A percentile compares a stretch with the other conserved stretches of the same genome.
Conservation (phyloP, 306 rosid genomes). For the Acacia melanoxylon region DNA sequence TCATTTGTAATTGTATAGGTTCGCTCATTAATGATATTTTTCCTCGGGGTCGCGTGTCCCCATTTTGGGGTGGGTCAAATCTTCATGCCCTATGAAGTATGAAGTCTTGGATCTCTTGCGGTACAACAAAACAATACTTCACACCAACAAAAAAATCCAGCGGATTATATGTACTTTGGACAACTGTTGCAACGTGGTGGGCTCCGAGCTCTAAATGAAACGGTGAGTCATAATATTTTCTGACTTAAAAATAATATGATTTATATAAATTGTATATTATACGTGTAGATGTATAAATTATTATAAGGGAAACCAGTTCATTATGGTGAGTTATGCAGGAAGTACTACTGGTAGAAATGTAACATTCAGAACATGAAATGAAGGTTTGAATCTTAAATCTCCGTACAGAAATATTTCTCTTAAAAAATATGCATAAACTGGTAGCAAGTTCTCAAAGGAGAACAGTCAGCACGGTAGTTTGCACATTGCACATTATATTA, state of each 20-base stretch:
- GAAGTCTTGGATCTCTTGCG: too few relatives aligned
- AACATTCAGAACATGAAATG: background rate
- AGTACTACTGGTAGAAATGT: background rate
- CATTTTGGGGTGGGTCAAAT: too few relatives aligned
- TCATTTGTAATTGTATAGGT: too few relatives aligned
- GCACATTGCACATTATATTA: background rate
- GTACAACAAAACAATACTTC: too few relatives aligned
- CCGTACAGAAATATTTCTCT: background rate
- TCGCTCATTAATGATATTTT: too few relatives aligned
- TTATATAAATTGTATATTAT: background rate
- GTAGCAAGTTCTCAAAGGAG: constrained; percentile 4
- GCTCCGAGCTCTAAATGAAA: too few relatives aligned
- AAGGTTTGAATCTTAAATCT: background rate
- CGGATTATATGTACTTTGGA: background rate
- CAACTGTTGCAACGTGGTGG: background rate
- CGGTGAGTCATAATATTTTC: too few relatives aligned
- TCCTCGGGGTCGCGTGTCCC: too few relatives aligned
- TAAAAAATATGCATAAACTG: background rate
- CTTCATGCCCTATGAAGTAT: too few relatives aligned
- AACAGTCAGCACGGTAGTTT: background rate
- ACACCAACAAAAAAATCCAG: background rate
- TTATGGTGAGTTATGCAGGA: background rate
- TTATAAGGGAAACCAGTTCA: background rate
- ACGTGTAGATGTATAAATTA: background rate
- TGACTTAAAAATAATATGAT: too few relatives aligned